Conservation (phyloP, 805 yeast genomes). For the Yarrowia divulgata region DNA sequence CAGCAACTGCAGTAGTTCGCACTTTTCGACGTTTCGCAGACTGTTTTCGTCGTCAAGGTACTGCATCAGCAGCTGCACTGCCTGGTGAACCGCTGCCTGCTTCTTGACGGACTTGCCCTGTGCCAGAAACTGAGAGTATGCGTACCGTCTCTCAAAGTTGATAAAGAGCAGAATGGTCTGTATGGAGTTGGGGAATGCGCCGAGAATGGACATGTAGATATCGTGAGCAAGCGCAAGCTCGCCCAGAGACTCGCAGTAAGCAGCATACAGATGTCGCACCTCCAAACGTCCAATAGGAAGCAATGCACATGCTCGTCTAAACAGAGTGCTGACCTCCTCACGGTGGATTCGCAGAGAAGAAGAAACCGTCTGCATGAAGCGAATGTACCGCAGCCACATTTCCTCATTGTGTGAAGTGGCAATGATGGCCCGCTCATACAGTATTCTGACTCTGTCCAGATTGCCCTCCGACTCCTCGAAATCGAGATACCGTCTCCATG, state of each 20-base stretch:
- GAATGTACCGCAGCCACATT: conserved; percentile 73
- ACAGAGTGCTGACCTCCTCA: conserved; percentile 55
- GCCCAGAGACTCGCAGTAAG: conserved; percentile 47
- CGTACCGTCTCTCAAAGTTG: conserved; percentile 44
- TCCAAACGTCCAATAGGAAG: conserved; percentile 47
- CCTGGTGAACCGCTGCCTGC: conserved; percentile 33
- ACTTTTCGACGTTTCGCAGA: conserved; percentile 30
- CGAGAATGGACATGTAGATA: conserved; percentile 46
- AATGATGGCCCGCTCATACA: conserved; percentile 73
- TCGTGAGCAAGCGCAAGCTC: conserved; percentile 46
- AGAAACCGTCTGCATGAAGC: conserved; percentile 56
- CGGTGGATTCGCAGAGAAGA: conserved; percentile 43
- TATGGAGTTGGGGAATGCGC: conserved; percentile 47
- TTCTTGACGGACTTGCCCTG: conserved; percentile 31
- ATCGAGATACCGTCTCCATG: conserved; percentile 71
- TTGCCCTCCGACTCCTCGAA: conserved; percentile 55
- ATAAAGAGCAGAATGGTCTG: conserved; percentile 47
- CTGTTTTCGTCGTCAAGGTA: conserved; percentile 24
- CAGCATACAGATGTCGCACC: conserved; percentile 49
- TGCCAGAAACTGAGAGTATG: conserved; percentile 35
- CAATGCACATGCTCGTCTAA: conserved; percentile 58
- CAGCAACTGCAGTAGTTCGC: conserved; percentile 21
- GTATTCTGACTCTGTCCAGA: conserved; percentile 50
- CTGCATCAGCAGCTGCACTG: conserved; percentile 39
- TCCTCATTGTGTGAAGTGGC: conserved; percentile 61